Evolutionary conservation across 768 basidiomycete genomes (phyloP), one percentile per base, ranked within the genome.

Genomic region (Coprinopsis marcescibilis): DNA sequence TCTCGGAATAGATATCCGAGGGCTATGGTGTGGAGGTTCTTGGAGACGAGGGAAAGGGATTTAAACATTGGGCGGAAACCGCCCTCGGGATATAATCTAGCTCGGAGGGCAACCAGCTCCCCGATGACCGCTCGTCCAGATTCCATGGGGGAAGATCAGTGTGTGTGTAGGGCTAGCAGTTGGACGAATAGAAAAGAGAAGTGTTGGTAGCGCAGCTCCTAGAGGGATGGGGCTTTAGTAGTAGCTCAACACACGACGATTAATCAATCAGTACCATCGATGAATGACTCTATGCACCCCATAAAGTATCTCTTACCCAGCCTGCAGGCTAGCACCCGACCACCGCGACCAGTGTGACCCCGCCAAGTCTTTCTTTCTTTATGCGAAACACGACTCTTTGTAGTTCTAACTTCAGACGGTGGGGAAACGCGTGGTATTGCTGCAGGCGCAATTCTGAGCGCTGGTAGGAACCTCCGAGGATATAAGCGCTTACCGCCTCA

Each of bases 221-320:
- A n/a, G n/a, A n/a, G n/a, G n/a, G n/a, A n/a, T n/a, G n/a, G n/a
- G n/a, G n/a, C n/a, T n/a, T n/a, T n/a, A n/a, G n/a, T n/a, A n/a
- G n/a, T n/a, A n/a, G n/a, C n/a, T n/a, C n/a, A n/a, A n/a, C n/a
- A n/a, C 7, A 7, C 17, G 8, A 6, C 8, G 21, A 4, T 40
- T 40, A 5, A 40, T 40, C 25, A 40, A 40, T 40, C 38, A 24
- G 5, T 23, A 15, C 38, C 25, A 40, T 40, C 38, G 38, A 40
- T 40, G 38, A 40, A 24, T 19, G 25, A 17, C 15, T 40, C 5
- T 6, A 24, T 15, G 17, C 20, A 10, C 38, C 21, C 17, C 11
- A 6, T 6, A 24, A 8, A 24, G 38, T 10, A 20, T 10, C 7
- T 40, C 15, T 8, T 8, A 40, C 38, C 38, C 38, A 24, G 38